Evolutionary conservation across 225 moss, liverwort and hornwort genomes (phyloP).

Genomic region (Anthoceros angustus): DNA sequence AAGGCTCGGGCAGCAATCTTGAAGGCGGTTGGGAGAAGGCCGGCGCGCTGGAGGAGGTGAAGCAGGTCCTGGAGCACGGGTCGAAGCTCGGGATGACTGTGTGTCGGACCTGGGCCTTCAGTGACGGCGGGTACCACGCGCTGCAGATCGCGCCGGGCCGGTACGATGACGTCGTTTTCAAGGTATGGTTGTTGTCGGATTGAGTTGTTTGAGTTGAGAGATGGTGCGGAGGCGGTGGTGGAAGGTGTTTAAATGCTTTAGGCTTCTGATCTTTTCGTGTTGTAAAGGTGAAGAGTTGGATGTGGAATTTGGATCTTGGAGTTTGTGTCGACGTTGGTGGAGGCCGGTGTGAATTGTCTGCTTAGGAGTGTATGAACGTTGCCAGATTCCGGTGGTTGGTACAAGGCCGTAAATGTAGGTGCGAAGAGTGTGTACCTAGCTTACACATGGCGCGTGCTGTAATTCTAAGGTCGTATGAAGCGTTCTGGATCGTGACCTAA

Average conservation of each 20-base stretch:
- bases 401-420: too few relatives aligned
- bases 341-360: too few relatives aligned
- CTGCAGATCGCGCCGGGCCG: conserved; percentile 41
- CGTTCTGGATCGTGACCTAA: background rate
- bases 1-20: background rate
- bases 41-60: conserved; percentile 23
- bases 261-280: too few relatives aligned
- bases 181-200: conserved; percentile 8
- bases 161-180: conserved; percentile 33
- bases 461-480: background rate
- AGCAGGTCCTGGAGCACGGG: conserved; percentile 20
- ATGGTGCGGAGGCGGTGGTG: background rate
- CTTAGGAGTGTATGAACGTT: too few relatives aligned
- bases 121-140: conserved; percentile 30
- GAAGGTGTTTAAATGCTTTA: background rate
- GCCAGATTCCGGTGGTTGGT: too few relatives aligned
- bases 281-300: too few relatives aligned
- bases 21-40: background rate
- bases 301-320: too few relatives aligned
- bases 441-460: background rate
- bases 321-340: too few relatives aligned
- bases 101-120: conserved; percentile 71
- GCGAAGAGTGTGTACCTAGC: too few relatives aligned
- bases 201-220: background rate
- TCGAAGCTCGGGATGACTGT: conserved; percentile 53